Evolutionary conservation across 2,329 filamentous ascomycete genomes (phyloP), one percentile per base, ranked within the genome.

Genomic region (Colletotrichum gigasporum): DNA sequence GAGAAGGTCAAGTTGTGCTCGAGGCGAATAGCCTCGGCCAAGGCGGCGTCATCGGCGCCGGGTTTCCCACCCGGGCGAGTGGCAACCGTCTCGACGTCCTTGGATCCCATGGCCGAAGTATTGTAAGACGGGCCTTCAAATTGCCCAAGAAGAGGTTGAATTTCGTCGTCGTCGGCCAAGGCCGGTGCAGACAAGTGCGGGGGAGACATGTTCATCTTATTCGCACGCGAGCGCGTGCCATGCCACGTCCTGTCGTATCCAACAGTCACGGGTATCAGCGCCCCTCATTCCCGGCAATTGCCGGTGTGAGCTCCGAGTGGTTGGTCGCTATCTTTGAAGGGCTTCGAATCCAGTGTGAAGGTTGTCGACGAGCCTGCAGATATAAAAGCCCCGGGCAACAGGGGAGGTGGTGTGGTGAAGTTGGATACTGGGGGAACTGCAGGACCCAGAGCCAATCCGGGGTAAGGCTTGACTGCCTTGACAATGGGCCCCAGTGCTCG

Each of bases 1-100:
- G 71, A 58, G 67, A 84, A 82, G 24, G 70, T 71, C 52, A 65
- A 24, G 22, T 71, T 70, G 67, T 79, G 78, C 67, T 83, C 81
- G 4, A 75, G 70, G 65, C 74, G 73, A 56, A 80, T 76, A 26
- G 78, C 79, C 54, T 79, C 75, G 24, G 71, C 69, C 45, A 77
- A 68, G 30, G 71, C 70, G 28, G 67, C 63, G 32, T 70, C 65
- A 18, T 50, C 42, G 12, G 24, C 30, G n/a, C 18, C 30, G 12
- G 58, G 35, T 32, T 63, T 63, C 22, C 35, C 14, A 28, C 44
- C 42, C 34, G 22, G 37, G n/a, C 35, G 28, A 9, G 52, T 32
- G 20, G 28, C 42, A 22, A 45, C 16, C 11, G 37, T 55, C 42
- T 50, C 51, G 7, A 47, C 18, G 26, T 63, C 59, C 30, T 51